These are phyloP conservation scores for Apiospora hydei DNA, from an alignment of 2,329 filamentous ascomycete species.

Conservation along the genomic window DNA sequence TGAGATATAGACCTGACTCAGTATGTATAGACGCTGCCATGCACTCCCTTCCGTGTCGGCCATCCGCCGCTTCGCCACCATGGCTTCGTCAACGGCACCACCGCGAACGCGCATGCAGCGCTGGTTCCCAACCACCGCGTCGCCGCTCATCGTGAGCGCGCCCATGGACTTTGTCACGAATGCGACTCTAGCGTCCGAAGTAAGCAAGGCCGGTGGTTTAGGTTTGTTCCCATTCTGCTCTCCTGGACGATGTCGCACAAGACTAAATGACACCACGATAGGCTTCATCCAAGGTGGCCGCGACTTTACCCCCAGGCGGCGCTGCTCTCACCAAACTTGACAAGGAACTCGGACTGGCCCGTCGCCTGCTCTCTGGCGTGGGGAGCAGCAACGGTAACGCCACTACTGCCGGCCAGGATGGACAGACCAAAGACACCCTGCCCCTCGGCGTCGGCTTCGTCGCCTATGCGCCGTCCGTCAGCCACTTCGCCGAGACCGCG, in stretches of 20 bases:
- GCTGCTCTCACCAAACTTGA: slow-evolving; percentile 40
- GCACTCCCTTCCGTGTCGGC: not conserved
- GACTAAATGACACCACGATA: slow-evolving; percentile 24
- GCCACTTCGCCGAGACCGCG: slow-evolving; percentile 49
- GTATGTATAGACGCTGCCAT: not conserved
- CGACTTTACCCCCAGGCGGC: slow-evolving; percentile 41
- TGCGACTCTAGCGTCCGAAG: slow-evolving; percentile 47
- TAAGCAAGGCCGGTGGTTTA: slow-evolving; percentile 49
- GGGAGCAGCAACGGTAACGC: not conserved
- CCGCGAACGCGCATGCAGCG: slow-evolving; percentile 35
- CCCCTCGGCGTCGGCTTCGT: slow-evolving; percentile 70
- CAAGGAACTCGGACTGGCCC: slow-evolving; percentile 38
- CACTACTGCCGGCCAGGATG: not conserved
- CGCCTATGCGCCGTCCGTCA: slow-evolving; percentile 54
- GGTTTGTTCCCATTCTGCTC: slow-evolving; percentile 36
- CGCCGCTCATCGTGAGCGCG: slow-evolving; percentile 49
- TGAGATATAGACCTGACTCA: not conserved
- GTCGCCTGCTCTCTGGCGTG: not conserved
- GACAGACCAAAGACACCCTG: slow-evolving; percentile 34
- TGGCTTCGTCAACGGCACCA: slow-evolving; percentile 12
- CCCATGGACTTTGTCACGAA: slow-evolving; percentile 50
- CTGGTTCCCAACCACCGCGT: slow-evolving; percentile 47
- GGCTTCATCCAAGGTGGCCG: slow-evolving; percentile 44
- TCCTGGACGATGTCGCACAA: not conserved
- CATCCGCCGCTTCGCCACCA: not conserved